Evolutionary conservation across 495 filamentous ascomycete species (phyloP), one percentile per base, ranked within the genome.

Genomic region (Friedmanniomyces endolithicus): DNA sequence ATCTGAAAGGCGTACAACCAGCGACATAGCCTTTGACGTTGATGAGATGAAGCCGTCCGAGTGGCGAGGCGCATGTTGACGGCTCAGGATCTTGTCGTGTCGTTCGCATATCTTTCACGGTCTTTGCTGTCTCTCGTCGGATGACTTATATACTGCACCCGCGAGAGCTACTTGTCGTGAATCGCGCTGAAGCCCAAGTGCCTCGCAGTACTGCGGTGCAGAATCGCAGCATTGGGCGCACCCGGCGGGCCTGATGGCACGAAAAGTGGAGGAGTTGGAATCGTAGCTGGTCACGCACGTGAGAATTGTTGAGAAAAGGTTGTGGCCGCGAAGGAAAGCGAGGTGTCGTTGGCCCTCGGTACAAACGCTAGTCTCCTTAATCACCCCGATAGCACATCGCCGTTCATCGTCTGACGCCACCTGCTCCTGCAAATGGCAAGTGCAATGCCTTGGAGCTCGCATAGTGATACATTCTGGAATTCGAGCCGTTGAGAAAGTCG

Each of bases 381-480:
- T 48, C 45, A 48, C 4, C 45, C 25, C 45, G 23, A 9, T 48
- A 24, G 14, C 14, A 12, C n/a, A 17, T 31, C n/a, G 4, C 11
- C 45, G 3, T 2, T 31, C 22, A 8, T 24, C 20, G 23, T 16
- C 11, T 16, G 45, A 4, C 20, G 14, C 20, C 23, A 4, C 14
- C 22, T 9, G 4, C 22, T 17, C 45, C 14, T 16, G 11, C 2
- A 6, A 48, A 48, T 48, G 22, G 37, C 12, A 41, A 4, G 6
- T 2, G 45, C 11, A 50, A 50, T 12, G n/a, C 33, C 27, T 27
- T 20, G 33, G 27, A 27, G 33, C 50, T 19, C 23, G n/a, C 14
- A 19, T 54, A 25, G 12, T 55, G 44, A 48, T 55, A 55, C 53
- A 56, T 8, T 56, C 53, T 56, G 53, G n/a, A 7, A 1, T 40